A percentile compares a stretch with the other conserved stretches of the same genome.
phyloP scores from a whole-genome alignment of 192 early-diverging fungal genomes.

The Fimicolochytrium jonesii region DNA sequence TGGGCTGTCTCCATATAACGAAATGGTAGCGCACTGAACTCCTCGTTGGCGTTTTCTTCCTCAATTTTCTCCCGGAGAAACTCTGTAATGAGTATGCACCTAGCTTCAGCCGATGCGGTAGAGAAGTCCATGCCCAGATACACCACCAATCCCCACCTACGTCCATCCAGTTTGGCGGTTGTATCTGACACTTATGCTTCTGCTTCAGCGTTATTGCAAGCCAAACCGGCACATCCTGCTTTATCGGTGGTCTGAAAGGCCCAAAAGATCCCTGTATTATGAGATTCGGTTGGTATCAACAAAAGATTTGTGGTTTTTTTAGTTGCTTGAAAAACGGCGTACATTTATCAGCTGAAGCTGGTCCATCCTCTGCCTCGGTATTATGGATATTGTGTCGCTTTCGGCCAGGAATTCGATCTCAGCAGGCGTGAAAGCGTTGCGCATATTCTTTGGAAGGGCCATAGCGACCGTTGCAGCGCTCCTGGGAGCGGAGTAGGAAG shows the following conservation, averaged over 20 bases:
- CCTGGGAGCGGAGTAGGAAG: too few relatives aligned
- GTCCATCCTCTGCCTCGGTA: constrained; percentile 68
- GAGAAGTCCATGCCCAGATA: too few relatives aligned
- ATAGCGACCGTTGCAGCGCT: too few relatives aligned
- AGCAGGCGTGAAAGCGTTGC: constrained; percentile 58
- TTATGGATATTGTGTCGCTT: constrained; percentile 68
- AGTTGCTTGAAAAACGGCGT: too few relatives aligned
- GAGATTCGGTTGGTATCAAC: too few relatives aligned
- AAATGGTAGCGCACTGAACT: constrained; percentile 70
- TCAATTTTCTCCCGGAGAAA: constrained; percentile 57
- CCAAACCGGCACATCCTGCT: constrained; percentile 79
- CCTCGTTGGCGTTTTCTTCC: constrained; percentile 55
- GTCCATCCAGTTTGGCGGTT: constrained; percentile 77
- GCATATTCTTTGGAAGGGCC: constrained; percentile 12
- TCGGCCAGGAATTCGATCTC: constrained; percentile 88
- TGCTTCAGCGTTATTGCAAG: constrained; percentile 78
- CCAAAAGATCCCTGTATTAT: constrained; percentile 63
- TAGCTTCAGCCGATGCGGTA: too few relatives aligned
- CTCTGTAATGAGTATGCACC: too few relatives aligned
- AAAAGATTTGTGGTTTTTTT: too few relatives aligned
- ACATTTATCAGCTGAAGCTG: constrained; percentile 72
- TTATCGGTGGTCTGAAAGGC: constrained; percentile 76
- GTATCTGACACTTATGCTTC: constrained; percentile 75
- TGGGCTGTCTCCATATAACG: constrained; percentile 81
- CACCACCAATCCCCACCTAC: too few relatives aligned